Evolutionary conservation across 1,284 basidiomycete genomes (phyloP).

Genomic region (Inonotus hispidus): DNA sequence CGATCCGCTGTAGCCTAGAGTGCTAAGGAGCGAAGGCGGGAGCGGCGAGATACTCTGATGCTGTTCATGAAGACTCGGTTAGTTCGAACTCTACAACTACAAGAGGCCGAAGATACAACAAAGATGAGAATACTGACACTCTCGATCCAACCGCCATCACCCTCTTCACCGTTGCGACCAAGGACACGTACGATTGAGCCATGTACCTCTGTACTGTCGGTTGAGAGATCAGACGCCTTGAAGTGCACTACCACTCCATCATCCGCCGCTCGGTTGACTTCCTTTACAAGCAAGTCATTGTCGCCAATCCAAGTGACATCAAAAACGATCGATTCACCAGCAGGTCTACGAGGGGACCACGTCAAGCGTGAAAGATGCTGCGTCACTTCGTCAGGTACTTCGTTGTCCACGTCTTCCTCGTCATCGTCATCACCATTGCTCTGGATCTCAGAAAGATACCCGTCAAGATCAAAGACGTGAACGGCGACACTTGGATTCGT

Average conservation of each 20-base stretch:
- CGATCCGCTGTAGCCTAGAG: slow-evolving; percentile 33
- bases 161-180: slow-evolving; percentile 78
- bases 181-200: slow-evolving; percentile 69
- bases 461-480: slow-evolving; percentile 73
- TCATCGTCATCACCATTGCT: slow-evolving; percentile 15
- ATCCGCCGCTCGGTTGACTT: slow-evolving; percentile 80
- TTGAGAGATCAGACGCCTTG: slow-evolving; percentile 38
- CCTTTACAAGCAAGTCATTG: slow-evolving; percentile 74
- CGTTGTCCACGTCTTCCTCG: slow-evolving; percentile 19
- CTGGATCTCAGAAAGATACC: slow-evolving; percentile 31
- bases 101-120: not conserved
- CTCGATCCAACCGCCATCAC: slow-evolving; percentile 93
- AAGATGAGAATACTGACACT: slow-evolving; percentile 37
- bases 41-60: slow-evolving; percentile 58
- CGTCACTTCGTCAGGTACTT: slow-evolving; percentile 28
- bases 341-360: slow-evolving; percentile 57
- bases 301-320: slow-evolving; percentile 87
- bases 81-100: too few relatives aligned
- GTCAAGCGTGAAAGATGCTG: slow-evolving; percentile 46
- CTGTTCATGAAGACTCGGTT: slow-evolving; percentile 30
- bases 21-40: slow-evolving; percentile 35
- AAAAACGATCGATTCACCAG: slow-evolving; percentile 65
- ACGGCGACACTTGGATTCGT: slow-evolving; percentile 83
- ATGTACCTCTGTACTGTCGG: slow-evolving; percentile 24
- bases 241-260: slow-evolving; percentile 77